Evolutionary conservation across 1,284 basidiomycete genomes (phyloP).

Genomic region (Tetrapyrgos nigripes): DNA sequence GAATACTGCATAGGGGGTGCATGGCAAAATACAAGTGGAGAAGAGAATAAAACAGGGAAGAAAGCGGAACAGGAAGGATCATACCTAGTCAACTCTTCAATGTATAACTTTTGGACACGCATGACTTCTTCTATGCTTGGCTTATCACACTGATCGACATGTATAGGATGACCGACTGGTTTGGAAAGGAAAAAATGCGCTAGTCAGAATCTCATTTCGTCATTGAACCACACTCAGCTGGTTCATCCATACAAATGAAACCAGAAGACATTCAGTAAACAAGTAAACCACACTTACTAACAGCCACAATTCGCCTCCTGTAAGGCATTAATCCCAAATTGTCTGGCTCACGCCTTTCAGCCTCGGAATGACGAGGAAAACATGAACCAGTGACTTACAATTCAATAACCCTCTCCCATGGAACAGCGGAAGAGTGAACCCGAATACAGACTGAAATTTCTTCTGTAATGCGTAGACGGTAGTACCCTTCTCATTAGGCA

Average conservation of each 20-base stretch:
- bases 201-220: background rate
- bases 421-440: conserved; percentile 96
- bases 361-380: background rate
- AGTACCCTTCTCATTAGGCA: conserved; percentile 94
- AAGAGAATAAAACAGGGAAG: background rate
- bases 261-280: too few relatives aligned
- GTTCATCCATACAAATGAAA: too few relatives aligned
- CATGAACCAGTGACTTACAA: conserved; percentile 60
- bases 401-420: conserved; percentile 93
- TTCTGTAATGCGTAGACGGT: conserved; percentile 89
- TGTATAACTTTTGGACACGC: conserved; percentile 86
- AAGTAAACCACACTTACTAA: conserved; percentile 66
- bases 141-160: conserved; percentile 77
- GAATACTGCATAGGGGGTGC: background rate
- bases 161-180: conserved; percentile 88
- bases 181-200: background rate
- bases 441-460: conserved; percentile 90
- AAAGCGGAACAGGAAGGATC: too few relatives aligned
- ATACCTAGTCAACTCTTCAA: conserved; percentile 89
- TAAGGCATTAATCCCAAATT: conserved; percentile 94
- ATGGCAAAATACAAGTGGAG: background rate
- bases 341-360: conserved; percentile 51
- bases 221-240: too few relatives aligned
- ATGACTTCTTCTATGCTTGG: conserved; percentile 85
- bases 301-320: conserved; percentile 92